phyloP scores from a whole-genome alignment of 2,329 filamentous ascomycete species.

The Hypoxylon sp. region DNA sequence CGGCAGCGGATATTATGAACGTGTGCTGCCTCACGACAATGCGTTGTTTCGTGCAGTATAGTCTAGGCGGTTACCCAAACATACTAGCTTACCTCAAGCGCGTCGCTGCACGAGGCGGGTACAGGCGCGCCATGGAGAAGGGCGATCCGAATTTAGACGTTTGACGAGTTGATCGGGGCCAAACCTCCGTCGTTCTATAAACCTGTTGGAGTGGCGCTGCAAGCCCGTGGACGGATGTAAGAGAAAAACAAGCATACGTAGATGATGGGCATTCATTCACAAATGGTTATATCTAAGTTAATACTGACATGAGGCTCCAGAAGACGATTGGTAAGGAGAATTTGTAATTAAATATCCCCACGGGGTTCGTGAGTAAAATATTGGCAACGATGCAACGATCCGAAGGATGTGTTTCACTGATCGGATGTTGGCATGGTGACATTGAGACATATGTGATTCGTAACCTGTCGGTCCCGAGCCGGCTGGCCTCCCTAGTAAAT shows the following conservation, averaged over 20 bases:
- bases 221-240: slow-evolving; percentile 21
- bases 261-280: not conserved
- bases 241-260: not conserved
- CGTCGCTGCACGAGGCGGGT: slow-evolving; percentile 62
- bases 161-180: slow-evolving; percentile 44
- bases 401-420: not conserved
- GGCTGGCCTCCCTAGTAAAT: not conserved
- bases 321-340: not conserved
- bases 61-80: slow-evolving; percentile 59
- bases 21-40: slow-evolving; percentile 74
- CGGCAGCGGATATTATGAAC: slow-evolving; percentile 76
- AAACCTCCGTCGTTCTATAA: slow-evolving; percentile 42
- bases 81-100: slow-evolving; percentile 64
- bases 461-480: slow-evolving; percentile 19
- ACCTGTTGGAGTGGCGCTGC: slow-evolving; percentile 23
- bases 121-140: slow-evolving; percentile 64
- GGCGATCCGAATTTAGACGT: slow-evolving; percentile 64
- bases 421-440: not conserved
- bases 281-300: not conserved
- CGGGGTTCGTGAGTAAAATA: not conserved
- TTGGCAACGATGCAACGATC: not conserved
- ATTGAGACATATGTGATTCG: not conserved
- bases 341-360: not conserved
- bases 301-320: not conserved
- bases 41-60: slow-evolving; percentile 65